Base-by-base conservation (phyloP, 1,284 basidiomycete genomes). In the Sutorius eximius region DNA sequence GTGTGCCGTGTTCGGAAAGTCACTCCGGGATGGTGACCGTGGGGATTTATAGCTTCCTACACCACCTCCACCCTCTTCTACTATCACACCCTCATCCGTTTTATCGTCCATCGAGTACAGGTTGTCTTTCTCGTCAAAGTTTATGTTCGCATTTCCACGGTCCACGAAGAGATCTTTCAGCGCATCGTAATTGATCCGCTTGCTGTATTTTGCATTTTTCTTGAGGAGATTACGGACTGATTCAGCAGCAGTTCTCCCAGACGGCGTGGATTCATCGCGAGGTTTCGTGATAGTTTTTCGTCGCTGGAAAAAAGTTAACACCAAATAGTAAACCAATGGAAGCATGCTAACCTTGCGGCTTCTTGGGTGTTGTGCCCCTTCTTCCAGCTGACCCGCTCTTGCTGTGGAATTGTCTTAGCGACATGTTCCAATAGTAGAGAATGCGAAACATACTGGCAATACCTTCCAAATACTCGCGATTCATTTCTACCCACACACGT, bases 401-500 rank as follows among this genome's bases (percentile, higher is more conserved):
- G 86, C 90, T 91, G 70, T 56, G 70, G 58, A 57, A 62, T 68
- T 66, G 71, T 73, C 62, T 69, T 82, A 81, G 77, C 74, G 71
- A 80, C 69, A 71, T 27, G 53, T 53, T 57, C 13, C 37, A 51
- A 55, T 24, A 59, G 50, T 42, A 44, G 8, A 49, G 9, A 41
- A 33, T 34, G 24, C 9, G 36, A 56, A 52, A 78, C 85, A 71
- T 66, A 92, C 91, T 85, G 57, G 92, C 93, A 44, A 95, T 78
- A 32, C 90, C 87, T 70, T 97, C 92, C 48, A 99, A 75, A 75
- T 97, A 99, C 51, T 97, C 94, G 61, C 84, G 85, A 73, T 99
- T 99, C 69, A 95, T 81, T 73, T 96, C 94, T 58, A 98, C 91
- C 97, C 97, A 99, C 18, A 99, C 86, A 27, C 95, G 86, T 67